Base-by-base conservation (phyloP, 2,329 filamentous ascomycete genomes). In the Albophoma yamanashiensis region DNA sequence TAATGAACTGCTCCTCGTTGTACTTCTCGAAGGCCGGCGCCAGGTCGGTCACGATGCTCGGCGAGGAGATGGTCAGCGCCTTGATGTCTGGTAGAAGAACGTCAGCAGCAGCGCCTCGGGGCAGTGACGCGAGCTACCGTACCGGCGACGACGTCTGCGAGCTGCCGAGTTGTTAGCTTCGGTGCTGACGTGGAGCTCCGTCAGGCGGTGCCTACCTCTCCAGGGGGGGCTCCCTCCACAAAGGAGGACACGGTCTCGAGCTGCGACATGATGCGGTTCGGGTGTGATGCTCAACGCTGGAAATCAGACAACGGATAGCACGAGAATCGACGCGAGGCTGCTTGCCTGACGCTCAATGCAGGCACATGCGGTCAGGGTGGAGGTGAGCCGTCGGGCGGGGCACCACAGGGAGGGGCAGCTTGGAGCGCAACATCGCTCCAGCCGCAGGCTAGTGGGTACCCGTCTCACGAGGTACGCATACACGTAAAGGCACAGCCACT, bases 1-100 rank as follows among this genome's bases (percentile, higher is more conserved):
- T 92, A 56, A 86, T 78, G 74, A 97, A 89, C 75, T 99, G 94
- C 75, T 92, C 89, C 76, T 99, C 93, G 69, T 97, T 97, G 82
- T 99, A 97, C 75, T 89, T 91, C 76, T 92, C 82, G 73, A 96
- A 95, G 0, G 94, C 92, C 0, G 92, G 89, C 8, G 82, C 83
- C 58, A 97, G 87, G 64, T 89, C 86, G 62, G 85, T 78, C 59
- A 92, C 77, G 63, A 94, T 78, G 59, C 82, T 78, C 43, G 86
- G 83, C 50, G 86, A 85, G 66, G 89, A 85, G 63, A 84, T 79
- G 22, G 92, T 91, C 52, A 99, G 82, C 57, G 86, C 82, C 75
- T 96, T 96, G 79, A 99, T 95, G 73, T 96, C 94, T 95, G 74
- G 45, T 60, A 36, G 4, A 22, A 7, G 2, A 11, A 43, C 7